Evolutionary conservation across 2,329 filamentous ascomycete genomes (phyloP).

Genomic region (Epichloe sylvatica): DNA sequence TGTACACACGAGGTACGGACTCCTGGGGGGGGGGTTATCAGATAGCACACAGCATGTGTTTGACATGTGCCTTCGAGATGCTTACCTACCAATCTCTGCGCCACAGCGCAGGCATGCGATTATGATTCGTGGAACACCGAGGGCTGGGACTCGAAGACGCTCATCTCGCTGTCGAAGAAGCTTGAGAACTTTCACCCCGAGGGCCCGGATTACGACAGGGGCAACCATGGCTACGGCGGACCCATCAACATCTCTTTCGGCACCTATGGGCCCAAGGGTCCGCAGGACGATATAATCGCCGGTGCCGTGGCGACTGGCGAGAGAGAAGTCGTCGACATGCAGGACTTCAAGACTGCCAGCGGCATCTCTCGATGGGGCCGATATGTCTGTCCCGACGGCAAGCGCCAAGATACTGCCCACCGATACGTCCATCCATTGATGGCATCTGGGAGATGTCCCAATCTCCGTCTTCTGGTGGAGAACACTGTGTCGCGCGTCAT

Average conservation of each 20-base stretch:
- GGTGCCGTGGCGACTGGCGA: slow-evolving; percentile 30
- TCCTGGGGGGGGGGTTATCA: no score
- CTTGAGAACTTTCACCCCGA: slow-evolving; percentile 39
- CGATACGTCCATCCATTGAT: slow-evolving; percentile 27
- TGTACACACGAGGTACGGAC: slow-evolving; percentile 16
- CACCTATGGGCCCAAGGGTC: slow-evolving; percentile 24
- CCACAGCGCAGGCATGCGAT: slow-evolving; percentile 16
- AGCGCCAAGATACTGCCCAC: slow-evolving; percentile 44
- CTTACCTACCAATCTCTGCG: no score
- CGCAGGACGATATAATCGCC: slow-evolving; percentile 35
- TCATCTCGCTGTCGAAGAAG: slow-evolving; percentile 23
- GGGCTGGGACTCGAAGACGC: slow-evolving; percentile 20
- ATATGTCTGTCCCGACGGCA: slow-evolving; percentile 34
- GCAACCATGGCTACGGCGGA: slow-evolving; percentile 37
- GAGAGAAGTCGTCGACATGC: slow-evolving; percentile 36
- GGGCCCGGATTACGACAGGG: slow-evolving; percentile 21
- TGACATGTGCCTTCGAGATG: no score
- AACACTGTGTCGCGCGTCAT: slow-evolving; percentile 41
- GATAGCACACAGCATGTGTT: no score
- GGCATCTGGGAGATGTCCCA: slow-evolving; percentile 28
- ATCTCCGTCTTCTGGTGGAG: slow-evolving; percentile 45
- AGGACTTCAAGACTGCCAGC: slow-evolving; percentile 31
- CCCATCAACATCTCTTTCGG: slow-evolving; percentile 42
- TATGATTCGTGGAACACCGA: slow-evolving; percentile 21
- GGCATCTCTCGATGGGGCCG: slow-evolving; percentile 16